Conservation (phyloP, 179 eudicot genomes). For the Patellifolia procumbens region DNA sequence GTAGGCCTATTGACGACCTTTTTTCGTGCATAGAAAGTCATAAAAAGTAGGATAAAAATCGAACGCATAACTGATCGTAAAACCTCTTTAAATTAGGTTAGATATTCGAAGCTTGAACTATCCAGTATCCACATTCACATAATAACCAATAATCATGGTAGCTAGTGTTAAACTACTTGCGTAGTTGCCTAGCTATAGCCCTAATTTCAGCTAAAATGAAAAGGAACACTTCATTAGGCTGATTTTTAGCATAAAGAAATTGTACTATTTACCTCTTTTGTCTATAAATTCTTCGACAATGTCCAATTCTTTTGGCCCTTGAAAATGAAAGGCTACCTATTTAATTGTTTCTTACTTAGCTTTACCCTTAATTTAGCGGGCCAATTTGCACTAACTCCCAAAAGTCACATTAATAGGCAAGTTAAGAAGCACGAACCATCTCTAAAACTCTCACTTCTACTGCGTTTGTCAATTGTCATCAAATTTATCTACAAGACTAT, state of each 20-base stretch:
- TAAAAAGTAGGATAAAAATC: too few relatives aligned
- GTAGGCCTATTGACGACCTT: too few relatives aligned
- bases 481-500: slow-evolving; percentile 13
- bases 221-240: neutral
- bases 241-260: slow-evolving; percentile 1
- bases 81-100: too few relatives aligned
- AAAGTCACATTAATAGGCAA: slow-evolving; percentile 7
- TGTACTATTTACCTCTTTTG: neutral
- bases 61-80: too few relatives aligned
- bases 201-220: neutral
- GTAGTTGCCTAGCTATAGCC: neutral
- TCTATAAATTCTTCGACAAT: slow-evolving; percentile 6
- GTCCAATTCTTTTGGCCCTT: slow-evolving; percentile 22
- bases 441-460: slow-evolving; percentile 11
- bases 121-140: too few relatives aligned
- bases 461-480: neutral
- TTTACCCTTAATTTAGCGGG: slow-evolving; percentile 23
- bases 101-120: too few relatives aligned
- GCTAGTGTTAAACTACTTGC: slow-evolving; percentile 1
- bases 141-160: neutral
- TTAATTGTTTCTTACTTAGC: slow-evolving; percentile 12
- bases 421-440: slow-evolving; percentile 1
- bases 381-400: slow-evolving; percentile 16
- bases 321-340: slow-evolving; percentile 29
- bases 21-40: too few relatives aligned